phyloP scores from a whole-genome alignment of 148 eudicot species.

The Salicornia ramosissima region DNA sequence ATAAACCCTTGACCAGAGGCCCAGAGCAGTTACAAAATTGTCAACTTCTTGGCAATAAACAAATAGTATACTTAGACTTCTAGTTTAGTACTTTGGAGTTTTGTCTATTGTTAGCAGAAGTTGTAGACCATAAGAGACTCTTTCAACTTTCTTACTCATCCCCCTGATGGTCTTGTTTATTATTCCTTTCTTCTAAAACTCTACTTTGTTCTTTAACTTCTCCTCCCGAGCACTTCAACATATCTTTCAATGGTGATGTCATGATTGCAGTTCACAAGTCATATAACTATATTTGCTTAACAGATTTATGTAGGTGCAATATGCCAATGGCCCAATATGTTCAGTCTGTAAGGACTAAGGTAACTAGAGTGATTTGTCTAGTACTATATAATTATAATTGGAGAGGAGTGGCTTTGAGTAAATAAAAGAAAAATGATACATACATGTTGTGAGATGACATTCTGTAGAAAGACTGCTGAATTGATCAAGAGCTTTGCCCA shows the following conservation, averaged over 20 bases:
- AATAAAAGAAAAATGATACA: conserved; percentile 16
- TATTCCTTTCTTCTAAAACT: background rate
- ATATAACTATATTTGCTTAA: background rate
- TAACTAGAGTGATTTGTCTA: background rate
- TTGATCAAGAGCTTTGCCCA: conserved; percentile 58
- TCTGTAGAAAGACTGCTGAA: conserved; percentile 44
- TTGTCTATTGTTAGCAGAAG: background rate
- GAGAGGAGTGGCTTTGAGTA: background rate
- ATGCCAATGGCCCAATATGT: too few species aligned
- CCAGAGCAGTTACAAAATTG: too few species aligned
- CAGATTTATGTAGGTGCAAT: background rate
- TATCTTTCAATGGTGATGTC: background rate
- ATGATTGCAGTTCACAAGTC: background rate
- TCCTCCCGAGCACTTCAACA: background rate
- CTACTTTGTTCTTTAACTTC: background rate
- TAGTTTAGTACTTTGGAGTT: background rate
- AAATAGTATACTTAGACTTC: background rate
- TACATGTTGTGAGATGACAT: conserved; percentile 58
- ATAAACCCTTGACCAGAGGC: too few species aligned
- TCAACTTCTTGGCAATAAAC: background rate
- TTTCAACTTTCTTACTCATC: background rate
- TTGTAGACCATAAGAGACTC: background rate
- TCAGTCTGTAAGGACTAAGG: background rate
- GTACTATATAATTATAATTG: background rate
- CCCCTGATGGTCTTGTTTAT: too few species aligned